Conservation (phyloP, 2,329 filamentous ascomycete genomes). For the Bipolaris victoriae region DNA sequence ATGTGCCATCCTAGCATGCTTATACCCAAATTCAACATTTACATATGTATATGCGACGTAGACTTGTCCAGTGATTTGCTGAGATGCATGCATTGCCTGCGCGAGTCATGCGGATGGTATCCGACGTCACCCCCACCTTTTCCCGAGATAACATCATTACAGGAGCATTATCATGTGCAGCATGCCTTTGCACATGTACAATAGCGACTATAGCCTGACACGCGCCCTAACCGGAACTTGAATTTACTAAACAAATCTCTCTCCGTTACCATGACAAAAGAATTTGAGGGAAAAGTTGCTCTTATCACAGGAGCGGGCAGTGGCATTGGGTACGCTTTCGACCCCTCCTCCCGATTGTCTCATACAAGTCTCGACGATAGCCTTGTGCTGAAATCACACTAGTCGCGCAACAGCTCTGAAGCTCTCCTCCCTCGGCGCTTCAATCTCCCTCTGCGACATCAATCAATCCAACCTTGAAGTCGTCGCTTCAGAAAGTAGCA, state of each 20-base stretch:
- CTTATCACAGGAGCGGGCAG: constrained; percentile 42
- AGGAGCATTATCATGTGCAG: constrained; percentile 17
- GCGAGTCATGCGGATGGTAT: constrained; percentile 39
- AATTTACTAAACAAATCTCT: too few relatives aligned
- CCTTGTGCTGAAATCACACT: constrained; percentile 2
- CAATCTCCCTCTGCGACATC: constrained; percentile 43
- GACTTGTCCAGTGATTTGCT: background rate
- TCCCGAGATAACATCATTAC: constrained; percentile 26
- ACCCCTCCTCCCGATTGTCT: background rate
- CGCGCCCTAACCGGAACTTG: background rate
- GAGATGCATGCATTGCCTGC: background rate
- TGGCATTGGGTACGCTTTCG: constrained; percentile 55
- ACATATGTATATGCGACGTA: background rate
- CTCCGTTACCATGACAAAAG: constrained; percentile 28
- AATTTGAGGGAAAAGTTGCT: constrained; percentile 40
- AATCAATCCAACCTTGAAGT: constrained; percentile 50
- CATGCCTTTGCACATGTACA: background rate
- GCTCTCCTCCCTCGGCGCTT: constrained; percentile 55
- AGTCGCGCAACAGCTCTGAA: constrained; percentile 56
- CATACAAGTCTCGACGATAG: background rate
- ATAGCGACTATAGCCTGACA: background rate
- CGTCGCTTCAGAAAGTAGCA: constrained; percentile 43
- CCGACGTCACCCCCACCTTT: constrained; percentile 48
- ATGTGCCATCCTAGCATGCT: background rate
- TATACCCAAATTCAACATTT: background rate